Percentiles rank a stretch among this genome's conserved stretches.
Conservation (phyloP, 495 filamentous ascomycete genomes). For the Bryoglossum gracile region DNA sequence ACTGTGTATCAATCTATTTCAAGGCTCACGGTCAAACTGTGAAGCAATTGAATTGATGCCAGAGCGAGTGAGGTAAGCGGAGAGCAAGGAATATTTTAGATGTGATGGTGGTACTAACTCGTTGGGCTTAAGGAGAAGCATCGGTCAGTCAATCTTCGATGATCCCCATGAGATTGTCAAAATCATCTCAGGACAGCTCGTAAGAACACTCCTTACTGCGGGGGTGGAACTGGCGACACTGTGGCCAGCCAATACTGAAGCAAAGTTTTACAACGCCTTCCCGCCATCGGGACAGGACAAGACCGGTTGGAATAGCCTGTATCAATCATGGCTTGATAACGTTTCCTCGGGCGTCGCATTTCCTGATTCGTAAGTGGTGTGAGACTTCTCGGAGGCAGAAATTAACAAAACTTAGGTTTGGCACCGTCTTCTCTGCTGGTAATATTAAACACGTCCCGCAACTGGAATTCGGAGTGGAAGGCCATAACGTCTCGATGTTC, state of each 20-base stretch:
- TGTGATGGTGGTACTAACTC: background rate
- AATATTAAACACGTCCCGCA: no score
- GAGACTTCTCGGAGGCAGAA: background rate
- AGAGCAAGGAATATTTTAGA: background rate
- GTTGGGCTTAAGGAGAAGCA: constrained; percentile 1
- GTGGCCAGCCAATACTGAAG: background rate
- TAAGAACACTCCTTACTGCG: background rate
- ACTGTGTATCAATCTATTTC: constrained; percentile 11
- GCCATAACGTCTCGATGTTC: background rate
- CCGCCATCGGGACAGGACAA: background rate
- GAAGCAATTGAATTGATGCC: constrained; percentile 1
- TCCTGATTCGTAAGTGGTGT: background rate
- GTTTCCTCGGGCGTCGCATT: no score
- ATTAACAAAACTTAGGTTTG: background rate
- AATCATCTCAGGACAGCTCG: constrained; percentile 4
- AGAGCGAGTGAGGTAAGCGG: constrained; percentile 6
- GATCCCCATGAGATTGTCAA: constrained; percentile 3
- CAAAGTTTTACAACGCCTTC: background rate
- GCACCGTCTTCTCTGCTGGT: no score
- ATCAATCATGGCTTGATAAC: background rate
- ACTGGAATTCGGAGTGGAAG: background rate
- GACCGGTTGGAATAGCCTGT: background rate
- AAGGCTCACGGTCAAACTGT: background rate
- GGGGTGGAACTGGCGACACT: background rate
- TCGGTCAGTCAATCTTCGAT: background rate